These are phyloP conservation scores for Boletus vermiculosoides DNA, from an alignment of 768 basidiomycete genomes.

Conservation along the genomic window DNA sequence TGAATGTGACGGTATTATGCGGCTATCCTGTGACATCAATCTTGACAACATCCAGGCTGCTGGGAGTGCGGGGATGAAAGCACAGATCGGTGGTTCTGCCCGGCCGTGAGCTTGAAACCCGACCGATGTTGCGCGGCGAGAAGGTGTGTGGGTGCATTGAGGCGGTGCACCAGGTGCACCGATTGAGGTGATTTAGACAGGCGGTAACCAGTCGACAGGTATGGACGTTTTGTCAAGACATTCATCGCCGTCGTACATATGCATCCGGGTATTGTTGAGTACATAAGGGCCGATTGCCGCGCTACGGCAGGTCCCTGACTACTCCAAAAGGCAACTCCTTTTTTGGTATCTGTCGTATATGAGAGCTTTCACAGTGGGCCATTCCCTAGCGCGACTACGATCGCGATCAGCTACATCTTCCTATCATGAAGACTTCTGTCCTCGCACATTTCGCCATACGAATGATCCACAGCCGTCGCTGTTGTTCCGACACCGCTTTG, in stretches of 20 bases:
- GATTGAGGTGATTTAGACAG: not conserved
- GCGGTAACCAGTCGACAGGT: not conserved
- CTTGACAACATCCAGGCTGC: not conserved
- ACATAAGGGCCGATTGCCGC: slow-evolving; percentile 32
- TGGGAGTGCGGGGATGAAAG: slow-evolving; percentile 3
- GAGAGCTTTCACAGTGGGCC: not conserved
- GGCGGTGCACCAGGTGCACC: not conserved
- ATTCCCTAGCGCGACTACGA: slow-evolving; percentile 2
- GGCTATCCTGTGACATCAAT: slow-evolving; percentile 1
- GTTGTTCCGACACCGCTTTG: slow-evolving; percentile 31
- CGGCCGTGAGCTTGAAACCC: not conserved
- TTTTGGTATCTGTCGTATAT: slow-evolving; percentile 20
- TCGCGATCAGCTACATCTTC: slow-evolving; percentile 17
- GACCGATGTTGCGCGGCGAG: not conserved
- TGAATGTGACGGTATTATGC: slow-evolving; percentile 7
- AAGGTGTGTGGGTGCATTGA: not conserved
- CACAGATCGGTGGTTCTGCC: not conserved
- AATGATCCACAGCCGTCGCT: slow-evolving; percentile 20
- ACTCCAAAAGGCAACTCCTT: slow-evolving; percentile 27
- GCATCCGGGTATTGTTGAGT: slow-evolving; percentile 10
- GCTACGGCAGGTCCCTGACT: slow-evolving; percentile 27
- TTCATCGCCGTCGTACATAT: slow-evolving; percentile 12
- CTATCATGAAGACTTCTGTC: slow-evolving; percentile 2
- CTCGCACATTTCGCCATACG: slow-evolving; percentile 13
- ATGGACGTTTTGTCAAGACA: not conserved